Percentiles rank a stretch among this genome's conserved stretches.
Evolutionary conservation across 2,329 filamentous ascomycete genomes (phyloP).

Genomic region (Neurospora crassa): DNA sequence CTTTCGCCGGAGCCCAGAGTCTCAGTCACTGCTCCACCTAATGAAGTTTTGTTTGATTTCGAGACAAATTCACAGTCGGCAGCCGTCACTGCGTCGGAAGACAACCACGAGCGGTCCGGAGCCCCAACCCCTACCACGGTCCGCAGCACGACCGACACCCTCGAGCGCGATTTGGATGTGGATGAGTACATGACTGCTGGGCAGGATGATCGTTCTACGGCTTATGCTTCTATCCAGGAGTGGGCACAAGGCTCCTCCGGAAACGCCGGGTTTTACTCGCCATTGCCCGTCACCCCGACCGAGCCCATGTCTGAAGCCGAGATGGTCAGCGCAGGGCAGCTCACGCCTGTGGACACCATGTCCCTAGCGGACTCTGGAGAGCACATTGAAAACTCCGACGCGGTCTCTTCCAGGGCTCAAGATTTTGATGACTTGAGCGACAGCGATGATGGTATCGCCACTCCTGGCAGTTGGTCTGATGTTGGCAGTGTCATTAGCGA

Average conservation of each 20-base stretch:
- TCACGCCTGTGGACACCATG: slow-evolving; percentile 50
- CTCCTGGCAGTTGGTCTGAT: slow-evolving; percentile 55
- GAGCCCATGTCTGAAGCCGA: slow-evolving; percentile 43
- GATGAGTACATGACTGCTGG: slow-evolving; percentile 45
- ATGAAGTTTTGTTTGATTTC: slow-evolving; percentile 11
- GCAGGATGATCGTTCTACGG: slow-evolving; percentile 35
- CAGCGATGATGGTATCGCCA: slow-evolving; percentile 45
- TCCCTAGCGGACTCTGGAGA: slow-evolving; percentile 44
- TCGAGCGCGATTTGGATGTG: slow-evolving; percentile 30
- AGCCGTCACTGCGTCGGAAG: neutral
- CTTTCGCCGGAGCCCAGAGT: slow-evolving; percentile 7
- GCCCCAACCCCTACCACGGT: slow-evolving; percentile 5
- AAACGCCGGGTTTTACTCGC: slow-evolving; percentile 47
- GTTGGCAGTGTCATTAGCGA: slow-evolving; percentile 54
- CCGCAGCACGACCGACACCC: slow-evolving; percentile 10
- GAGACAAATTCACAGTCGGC: slow-evolving; percentile 6
- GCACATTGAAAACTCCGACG: slow-evolving; percentile 34
- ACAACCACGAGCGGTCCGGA: neutral
- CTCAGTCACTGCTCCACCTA: slow-evolving; percentile 7
- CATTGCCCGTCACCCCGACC: slow-evolving; percentile 42
- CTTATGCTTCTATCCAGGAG: slow-evolving; percentile 53
- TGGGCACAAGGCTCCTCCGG: slow-evolving; percentile 45
- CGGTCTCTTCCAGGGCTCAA: slow-evolving; percentile 26
- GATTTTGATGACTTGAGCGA: slow-evolving; percentile 50
- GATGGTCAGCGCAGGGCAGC: slow-evolving; percentile 40